Base-by-base conservation (phyloP, 208 protist genomes). In the Leptomonas pyrrhocoris region DNA sequence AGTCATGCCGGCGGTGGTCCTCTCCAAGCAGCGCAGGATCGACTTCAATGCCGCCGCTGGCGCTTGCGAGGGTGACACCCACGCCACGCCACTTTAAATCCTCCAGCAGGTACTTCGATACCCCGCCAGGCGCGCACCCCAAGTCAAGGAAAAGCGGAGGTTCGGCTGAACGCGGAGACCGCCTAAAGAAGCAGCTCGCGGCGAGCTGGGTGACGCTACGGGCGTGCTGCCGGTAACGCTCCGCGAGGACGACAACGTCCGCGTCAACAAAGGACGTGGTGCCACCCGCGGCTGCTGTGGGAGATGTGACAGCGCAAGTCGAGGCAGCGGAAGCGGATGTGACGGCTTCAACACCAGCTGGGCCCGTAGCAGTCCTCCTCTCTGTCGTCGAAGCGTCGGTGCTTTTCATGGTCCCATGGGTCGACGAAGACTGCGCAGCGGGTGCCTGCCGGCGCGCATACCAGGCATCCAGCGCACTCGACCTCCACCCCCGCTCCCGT, bases 121-220 rank as follows among this genome's bases (percentile, higher is more conserved):
- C 80, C 0, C 89, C 89, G 13, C 89, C 89, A 0, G 89, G 89
- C 0, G 89, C 86, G 50, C 76, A 84, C 19, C 89, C 89, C 40
- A 94, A 61, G 46, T 94, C 89, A 28, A 94, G 69, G 64, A 94
- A 94, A 5, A 77, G 77, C 49, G 65, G 72, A 9, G 68, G 9
- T 40, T 28, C 48, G 21, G 46, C 15, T 7, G 49, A 36, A 8
- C 30, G 27, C 12, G 59, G 1, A 5, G 59, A 12, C 28, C 5
- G 1, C 1, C n/a, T 13, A 28, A 80, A 81, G 59, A 73, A 65
- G 40, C 55, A 27, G 28, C 51, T n/a, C 3, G 81, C 56, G 18
- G 85, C 67, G 13, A 65, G 68, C 19, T 68, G 59, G 21, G 54
- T 66, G 40, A 88, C 64, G 53, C 73, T 72, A 7, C 55, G 74